Evolutionary conservation across 2,329 filamentous ascomycete species (phyloP), one percentile per base, ranked within the genome.

Genomic region (Calonectria pseudoreteaudii): DNA sequence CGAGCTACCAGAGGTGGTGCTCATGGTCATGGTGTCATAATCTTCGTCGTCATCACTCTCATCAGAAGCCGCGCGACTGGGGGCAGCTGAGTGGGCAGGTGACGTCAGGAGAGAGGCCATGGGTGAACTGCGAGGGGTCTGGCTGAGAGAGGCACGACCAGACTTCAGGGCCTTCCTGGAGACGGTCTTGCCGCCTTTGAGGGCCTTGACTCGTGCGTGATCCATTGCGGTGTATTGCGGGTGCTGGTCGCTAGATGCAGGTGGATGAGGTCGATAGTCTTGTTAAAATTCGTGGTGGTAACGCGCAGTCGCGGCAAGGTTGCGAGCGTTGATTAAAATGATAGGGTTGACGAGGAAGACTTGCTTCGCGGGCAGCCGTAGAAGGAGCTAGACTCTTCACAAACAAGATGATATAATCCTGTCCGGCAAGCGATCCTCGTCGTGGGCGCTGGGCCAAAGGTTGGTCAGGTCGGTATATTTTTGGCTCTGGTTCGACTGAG

Each of bases 121-220:
- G 53, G 91, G 91, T 20, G 92, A 94, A 38, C 86, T 87, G 71
- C 88, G 87, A 41, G 90, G 89, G 2, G 92, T 93, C 72, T 86
- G 86, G 58, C 85, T 86, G 70, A 88, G 89, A 7, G 91, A 93
- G n/a, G 87, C 88, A 36, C 89, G 87, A n/a, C 89, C 88, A 4
- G 88, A 89, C 74, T 89, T 89, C 52, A 88, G 87, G 28, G 92
- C 92, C 83, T 94, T 95, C 80, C 89, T 90, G 60, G 93, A 95
- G 41, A 91, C 85, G 20, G 93, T 95, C 86, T 95, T 95, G 85
- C 91, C 92, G 85, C 93, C 92, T 75, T 89, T 86, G 72, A 94
- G 90, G 66, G 91, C 93, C 84, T 93, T 93, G 81, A 93, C 92
- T 78, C 92, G 88, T 70, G 90, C 86, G 80, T 93, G 91, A 81